Base-by-base conservation (phyloP, 176 grass and related monocot species). In the Musa schizocarpa region DNA sequence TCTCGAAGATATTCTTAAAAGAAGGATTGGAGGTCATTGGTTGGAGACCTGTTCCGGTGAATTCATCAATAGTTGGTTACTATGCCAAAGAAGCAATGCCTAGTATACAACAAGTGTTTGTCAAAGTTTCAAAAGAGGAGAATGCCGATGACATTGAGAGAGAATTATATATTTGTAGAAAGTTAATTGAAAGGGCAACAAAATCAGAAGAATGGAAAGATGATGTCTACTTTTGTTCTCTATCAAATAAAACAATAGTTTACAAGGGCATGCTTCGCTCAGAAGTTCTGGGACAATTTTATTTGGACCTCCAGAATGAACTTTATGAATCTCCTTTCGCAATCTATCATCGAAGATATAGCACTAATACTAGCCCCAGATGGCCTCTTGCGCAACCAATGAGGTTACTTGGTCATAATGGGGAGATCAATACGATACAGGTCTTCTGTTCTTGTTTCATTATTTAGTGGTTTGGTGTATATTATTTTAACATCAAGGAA, bases 381-480 rank as follows among this genome's bases (percentile, higher is more conserved):
- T 99, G 95, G 95, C 91, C 96, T 81, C 90, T 99, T 89, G 96
- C 96, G 21, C 96, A 99, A 82, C 96, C 96, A 64, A 99, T 99
- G 96, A 90, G 96, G 75, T 83, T 99, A 56, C 88, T 99, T 81
- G 96, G 96, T 79, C 96, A 99, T 84, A 99, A 99, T 69, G 96
- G 96, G 86, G 96, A 99, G 77, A 99, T 99, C 70, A 99, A 99
- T 78, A 99, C 96, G 64, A 99, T 99, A 89, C 96, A 99, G 91
- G 96, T 99, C 3, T 80, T 78, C 13, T 76, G 50, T 55, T 55
- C 62, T 54, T 27, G 24, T 57, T 25, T 29, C 13, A 5, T 51
- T 14, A 58, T 13, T 56, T 57, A 56, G 22, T 23, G 13, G 13
- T 5, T 78, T n/a, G 54, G 26, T n/a, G 73, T 52, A 56, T 83